phyloP scores from a whole-genome alignment of 345 rosid species.

The Euphorbia pulcherrima region DNA sequence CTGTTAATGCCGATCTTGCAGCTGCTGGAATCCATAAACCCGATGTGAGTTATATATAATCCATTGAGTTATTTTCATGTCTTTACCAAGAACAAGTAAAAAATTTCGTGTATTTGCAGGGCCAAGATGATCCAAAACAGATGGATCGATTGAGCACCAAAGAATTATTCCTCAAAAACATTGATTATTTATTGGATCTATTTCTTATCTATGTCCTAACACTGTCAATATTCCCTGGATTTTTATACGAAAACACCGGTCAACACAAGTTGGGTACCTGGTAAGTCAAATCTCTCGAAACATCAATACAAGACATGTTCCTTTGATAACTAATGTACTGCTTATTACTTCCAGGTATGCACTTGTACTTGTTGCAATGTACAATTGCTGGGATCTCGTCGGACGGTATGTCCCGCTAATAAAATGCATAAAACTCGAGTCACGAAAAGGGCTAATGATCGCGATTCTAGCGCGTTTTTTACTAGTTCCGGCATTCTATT shows the following conservation, averaged over 20 bases:
- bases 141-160: constrained; percentile 49
- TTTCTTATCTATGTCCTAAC: constrained; percentile 63
- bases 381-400: constrained; percentile 63
- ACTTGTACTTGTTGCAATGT: constrained; percentile 61
- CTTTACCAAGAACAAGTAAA: background rate
- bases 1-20: constrained; percentile 74
- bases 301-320: too few relatives aligned
- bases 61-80: background rate
- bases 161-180: constrained; percentile 48
- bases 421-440: constrained; percentile 53
- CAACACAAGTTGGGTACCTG: constrained; percentile 54
- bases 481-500: constrained; percentile 76
- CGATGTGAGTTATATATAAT: background rate
- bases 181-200: constrained; percentile 62
- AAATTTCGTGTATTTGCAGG: constrained; percentile 34
- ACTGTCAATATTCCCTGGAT: constrained; percentile 77
- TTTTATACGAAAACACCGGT: constrained; percentile 77
- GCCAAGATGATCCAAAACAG: constrained; percentile 29
- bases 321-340: too few relatives aligned
- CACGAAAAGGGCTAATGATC: constrained; percentile 52
- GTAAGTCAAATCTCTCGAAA: constrained; percentile 22
- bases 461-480: constrained; percentile 52
- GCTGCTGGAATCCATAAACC: constrained; percentile 66
- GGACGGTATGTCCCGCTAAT: constrained; percentile 62
- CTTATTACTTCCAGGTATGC: constrained; percentile 45